Conservation (phyloP, 164 flowering plant species). For the Pachysandra terminalis region DNA sequence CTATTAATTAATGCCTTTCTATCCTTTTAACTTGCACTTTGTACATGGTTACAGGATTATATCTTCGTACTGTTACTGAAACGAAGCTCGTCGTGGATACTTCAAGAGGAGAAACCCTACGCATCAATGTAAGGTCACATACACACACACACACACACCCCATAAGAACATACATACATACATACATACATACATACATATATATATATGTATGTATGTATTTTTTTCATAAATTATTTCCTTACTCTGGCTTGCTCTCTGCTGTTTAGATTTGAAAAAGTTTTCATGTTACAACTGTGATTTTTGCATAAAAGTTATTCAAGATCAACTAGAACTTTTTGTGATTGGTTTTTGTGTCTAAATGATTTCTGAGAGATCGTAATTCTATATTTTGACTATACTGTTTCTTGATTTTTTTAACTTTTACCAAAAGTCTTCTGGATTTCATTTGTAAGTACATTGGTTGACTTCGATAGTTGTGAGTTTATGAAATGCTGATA, state of each 20-base stretch:
- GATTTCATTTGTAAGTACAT: not conserved
- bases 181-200: too few species aligned
- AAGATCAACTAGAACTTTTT: too few species aligned
- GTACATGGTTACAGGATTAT: conserved; percentile 49
- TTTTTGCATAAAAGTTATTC: too few species aligned
- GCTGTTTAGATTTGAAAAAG: not conserved
- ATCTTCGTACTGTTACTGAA: conserved; percentile 68
- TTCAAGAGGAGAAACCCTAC: conserved; percentile 77
- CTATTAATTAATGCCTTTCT: not conserved
- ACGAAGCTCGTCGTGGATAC: conserved; percentile 81
- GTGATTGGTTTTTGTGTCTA: too few species aligned
- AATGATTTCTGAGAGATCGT: not conserved
- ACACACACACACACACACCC: not conserved
- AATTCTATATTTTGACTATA: not conserved
- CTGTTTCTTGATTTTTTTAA: not conserved
- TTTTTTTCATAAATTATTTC: not conserved
- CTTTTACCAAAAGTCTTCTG: not conserved
- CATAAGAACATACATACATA: too few species aligned
- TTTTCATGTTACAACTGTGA: too few species aligned
- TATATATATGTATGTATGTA: not conserved
- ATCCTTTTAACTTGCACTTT: not conserved
- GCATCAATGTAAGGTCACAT: conserved; percentile 54
- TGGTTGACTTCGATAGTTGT: not conserved
- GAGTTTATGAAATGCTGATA: not conserved
- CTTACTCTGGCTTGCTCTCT: not conserved